A percentile compares a stretch with the other conserved stretches of the same genome.
Conservation (phyloP, 345 rosid genomes). For the Garcia nutans region DNA sequence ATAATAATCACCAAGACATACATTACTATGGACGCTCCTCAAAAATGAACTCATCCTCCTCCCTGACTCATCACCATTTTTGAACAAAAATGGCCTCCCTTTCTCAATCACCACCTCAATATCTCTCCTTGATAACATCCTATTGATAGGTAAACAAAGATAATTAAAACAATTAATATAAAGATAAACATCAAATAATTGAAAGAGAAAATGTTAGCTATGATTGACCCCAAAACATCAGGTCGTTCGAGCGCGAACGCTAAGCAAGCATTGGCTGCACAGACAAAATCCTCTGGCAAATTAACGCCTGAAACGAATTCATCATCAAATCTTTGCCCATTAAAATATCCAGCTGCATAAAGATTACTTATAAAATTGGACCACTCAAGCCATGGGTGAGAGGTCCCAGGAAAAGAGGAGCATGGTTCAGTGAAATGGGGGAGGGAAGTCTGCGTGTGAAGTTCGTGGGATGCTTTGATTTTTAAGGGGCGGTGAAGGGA, state of each 20-base stretch:
- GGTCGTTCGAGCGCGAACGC: constrained; percentile 63
- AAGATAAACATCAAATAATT: not conserved
- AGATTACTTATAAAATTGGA: constrained; percentile 16
- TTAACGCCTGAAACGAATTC: constrained; percentile 30
- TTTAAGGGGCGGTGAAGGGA: constrained; percentile 15
- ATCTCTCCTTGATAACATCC: constrained; percentile 70
- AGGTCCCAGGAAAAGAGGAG: not conserved
- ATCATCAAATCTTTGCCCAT: constrained; percentile 17
- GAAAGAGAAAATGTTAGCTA: not conserved
- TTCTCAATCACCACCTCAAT: constrained; percentile 57
- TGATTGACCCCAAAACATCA: constrained; percentile 45
- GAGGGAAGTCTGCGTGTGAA: constrained; percentile 26
- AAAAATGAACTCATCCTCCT: constrained; percentile 60
- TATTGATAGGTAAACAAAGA: constrained; percentile 14
- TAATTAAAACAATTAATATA: not conserved
- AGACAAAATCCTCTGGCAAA: constrained; percentile 53
- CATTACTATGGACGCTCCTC: constrained; percentile 27
- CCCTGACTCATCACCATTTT: constrained; percentile 50
- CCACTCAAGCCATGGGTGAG: constrained; percentile 30
- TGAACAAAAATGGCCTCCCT: constrained; percentile 63
- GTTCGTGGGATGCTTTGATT: constrained; percentile 8
- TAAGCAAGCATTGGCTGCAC: constrained; percentile 58
- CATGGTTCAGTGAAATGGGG: not conserved
- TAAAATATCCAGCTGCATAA: constrained; percentile 16
- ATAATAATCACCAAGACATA: constrained; percentile 20